Evolutionary conservation across 1,139 yeast species (phyloP), one percentile per base, ranked within the genome.

Genomic region (Yamadazyma oceani): DNA sequence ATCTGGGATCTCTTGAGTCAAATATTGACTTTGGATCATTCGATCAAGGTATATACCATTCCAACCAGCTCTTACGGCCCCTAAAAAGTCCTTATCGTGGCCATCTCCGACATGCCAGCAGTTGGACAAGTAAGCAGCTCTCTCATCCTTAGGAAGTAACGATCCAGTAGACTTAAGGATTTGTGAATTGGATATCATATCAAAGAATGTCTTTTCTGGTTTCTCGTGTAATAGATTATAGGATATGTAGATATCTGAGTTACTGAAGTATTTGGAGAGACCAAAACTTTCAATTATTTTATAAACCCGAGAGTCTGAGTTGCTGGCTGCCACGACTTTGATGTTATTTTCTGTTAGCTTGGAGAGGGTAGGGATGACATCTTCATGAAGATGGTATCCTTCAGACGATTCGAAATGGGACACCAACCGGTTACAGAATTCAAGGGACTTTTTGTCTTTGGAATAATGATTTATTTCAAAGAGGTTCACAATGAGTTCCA

Each of bases 101-200:
- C 74, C 78, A 53, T 83, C 89, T 0, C 90, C 90, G 29, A 82
- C 62, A 52, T 83, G 90, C 85, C 85, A 82, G 40, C 70, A 55
- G 33, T 55, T 49, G 26, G 60, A 45, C 19, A 59, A 42, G 38
- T 45, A 57, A 21, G 27, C 39, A 10, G 48, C 31, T 37, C 44
- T 43, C 2, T 44, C 49, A 4, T 43, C 38, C 21, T 29, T 38
- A 7, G 34, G 25, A 2, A 40, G 23, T 12, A 24, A 12, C 6
- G 27, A 10, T 1, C 38, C 39, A 3, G 17, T 11, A n/a, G 31
- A 13, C 17, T 32, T 39, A 4, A 17, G 10, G 13, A 44, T 36
- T 19, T 43, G 40, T 7, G 38, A 13, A 37, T 52, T 38, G 2
- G 62, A 42, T 6, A 78, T 71, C 14, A 51, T 40, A 23, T 73